These are phyloP conservation scores for Trebouxia sp. DNA, from an alignment of 139 green algal species.

Conservation along the genomic window DNA sequence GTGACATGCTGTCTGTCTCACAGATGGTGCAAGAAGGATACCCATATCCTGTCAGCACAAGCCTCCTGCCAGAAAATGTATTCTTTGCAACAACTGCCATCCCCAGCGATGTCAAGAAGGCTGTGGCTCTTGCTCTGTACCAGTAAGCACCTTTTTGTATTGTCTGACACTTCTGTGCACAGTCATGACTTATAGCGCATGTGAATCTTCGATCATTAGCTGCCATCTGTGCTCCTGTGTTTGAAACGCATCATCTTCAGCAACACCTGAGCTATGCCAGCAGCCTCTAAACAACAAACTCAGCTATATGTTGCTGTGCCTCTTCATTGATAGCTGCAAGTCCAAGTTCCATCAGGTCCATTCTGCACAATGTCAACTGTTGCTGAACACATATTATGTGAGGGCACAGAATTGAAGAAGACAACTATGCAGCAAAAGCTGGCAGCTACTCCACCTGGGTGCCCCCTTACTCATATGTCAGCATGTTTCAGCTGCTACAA, in stretches of 20 bases:
- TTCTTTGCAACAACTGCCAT: not conserved
- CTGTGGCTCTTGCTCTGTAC: not conserved
- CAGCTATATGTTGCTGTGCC: too few relatives aligned
- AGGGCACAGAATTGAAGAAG: not conserved
- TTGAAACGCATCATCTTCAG: too few relatives aligned
- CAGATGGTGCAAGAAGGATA: not conserved
- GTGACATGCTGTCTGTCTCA: too few relatives aligned
- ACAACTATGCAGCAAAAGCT: not conserved
- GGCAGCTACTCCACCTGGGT: constrained; percentile 6
- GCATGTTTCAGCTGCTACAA: not conserved
- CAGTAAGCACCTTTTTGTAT: not conserved
- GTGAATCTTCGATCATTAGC: too few relatives aligned
- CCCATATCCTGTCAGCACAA: constrained; percentile 2
- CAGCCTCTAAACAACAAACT: too few relatives aligned
- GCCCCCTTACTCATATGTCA: constrained; percentile 4
- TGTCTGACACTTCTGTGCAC: too few relatives aligned
- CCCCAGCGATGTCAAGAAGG: not conserved
- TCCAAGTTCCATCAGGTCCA: too few relatives aligned
- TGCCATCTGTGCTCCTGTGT: too few relatives aligned
- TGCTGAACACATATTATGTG: not conserved
- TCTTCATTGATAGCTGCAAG: too few relatives aligned
- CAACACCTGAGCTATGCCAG: too few relatives aligned
- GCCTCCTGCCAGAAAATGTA: not conserved
- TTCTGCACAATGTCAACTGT: too few relatives aligned
- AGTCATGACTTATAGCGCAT: too few relatives aligned